These are phyloP conservation scores for Chloromonas sp. DNA, from an alignment of 163 green algal species.

Conservation along the genomic window DNA sequence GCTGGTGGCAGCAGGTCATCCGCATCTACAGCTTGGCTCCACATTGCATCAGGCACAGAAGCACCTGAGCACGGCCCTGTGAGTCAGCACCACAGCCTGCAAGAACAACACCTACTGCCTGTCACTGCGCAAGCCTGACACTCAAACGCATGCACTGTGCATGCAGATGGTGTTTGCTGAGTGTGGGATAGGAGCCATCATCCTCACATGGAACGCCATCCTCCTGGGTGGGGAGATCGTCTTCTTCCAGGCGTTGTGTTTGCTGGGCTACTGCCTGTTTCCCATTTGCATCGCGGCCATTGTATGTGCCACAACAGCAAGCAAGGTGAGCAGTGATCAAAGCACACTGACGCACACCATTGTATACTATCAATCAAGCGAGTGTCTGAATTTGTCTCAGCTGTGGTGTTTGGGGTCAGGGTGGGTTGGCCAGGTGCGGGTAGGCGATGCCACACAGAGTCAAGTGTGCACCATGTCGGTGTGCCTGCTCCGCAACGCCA, in stretches of 20 bases:
- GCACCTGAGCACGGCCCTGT: neutral
- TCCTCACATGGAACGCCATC: constrained; percentile 94
- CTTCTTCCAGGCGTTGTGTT: constrained; percentile 85
- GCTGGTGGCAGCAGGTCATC: no score
- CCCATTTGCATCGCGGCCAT: constrained; percentile 82
- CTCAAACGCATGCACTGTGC: neutral
- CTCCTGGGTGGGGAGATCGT: constrained; percentile 87
- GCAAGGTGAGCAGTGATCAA: constrained; percentile 17
- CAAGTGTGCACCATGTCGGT: no score
- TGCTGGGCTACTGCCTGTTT: constrained; percentile 98
- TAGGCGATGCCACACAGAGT: no score
- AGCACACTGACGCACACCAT: no score
- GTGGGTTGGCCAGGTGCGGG: no score
- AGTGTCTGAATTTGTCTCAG: no score
- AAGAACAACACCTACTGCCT: neutral
- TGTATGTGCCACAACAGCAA: constrained; percentile 35
- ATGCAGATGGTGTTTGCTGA: constrained; percentile 88
- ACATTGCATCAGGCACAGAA: no score
- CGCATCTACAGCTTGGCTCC: no score
- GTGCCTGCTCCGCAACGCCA: no score
- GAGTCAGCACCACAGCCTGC: neutral
- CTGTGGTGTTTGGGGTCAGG: no score
- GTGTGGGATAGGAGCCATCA: constrained; percentile 76
- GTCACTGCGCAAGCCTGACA: neutral
- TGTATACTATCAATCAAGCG: no score